Base-by-base conservation (phyloP, 2,329 filamentous ascomycete genomes). In the Cladosporium sp. region DNA sequence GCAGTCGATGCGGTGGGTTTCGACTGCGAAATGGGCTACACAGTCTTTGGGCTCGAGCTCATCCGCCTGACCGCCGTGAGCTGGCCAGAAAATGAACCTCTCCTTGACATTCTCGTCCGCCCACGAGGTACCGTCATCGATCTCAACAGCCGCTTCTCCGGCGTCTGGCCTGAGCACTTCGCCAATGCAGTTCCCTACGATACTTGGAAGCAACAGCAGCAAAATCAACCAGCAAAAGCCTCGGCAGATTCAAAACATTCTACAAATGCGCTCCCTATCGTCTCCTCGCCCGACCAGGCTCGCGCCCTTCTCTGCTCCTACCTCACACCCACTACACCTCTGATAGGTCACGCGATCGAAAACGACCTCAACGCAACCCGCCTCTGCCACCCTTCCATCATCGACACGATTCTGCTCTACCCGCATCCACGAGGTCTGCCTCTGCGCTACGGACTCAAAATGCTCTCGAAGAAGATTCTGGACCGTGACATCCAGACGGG, bases 1-100 rank as follows among this genome's bases (percentile, higher is more conserved):
- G 49, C 53, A 7, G 55, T 61, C 1, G 79, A 79, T 30, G 88
- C 86, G 2, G 82, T 97, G 9, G 86, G 83, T 56, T 92, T 98
- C 61, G 93, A 98, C 66, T 97, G 93, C 62, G 93, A 98, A 65
- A 98, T 98, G 93, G 88, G 88, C 4, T 97, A 95, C 64, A 98
- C 94, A 0, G 87, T 88, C 1, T 69, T 85, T 43, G 93, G 94
- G 0, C 73, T 97, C 56, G 93, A 98, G 67, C 78, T 98, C 15
- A 84, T 97, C 50, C 88, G 93, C 7, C 69, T 98, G 3, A 97
- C 93, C 0, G 91, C 88, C 4, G 85, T 92, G 3, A 82, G 85
- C 8, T 98, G 93, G 91, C 92, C 92, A 0, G 73, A 77, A 7
- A 86, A 88, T 16, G 78, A 83, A 46, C 77, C 79, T 46, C 68